Evolutionary conservation across 2,329 filamentous ascomycete species (phyloP), one percentile per base, ranked within the genome.

Genomic region (Fusarium continuum): DNA sequence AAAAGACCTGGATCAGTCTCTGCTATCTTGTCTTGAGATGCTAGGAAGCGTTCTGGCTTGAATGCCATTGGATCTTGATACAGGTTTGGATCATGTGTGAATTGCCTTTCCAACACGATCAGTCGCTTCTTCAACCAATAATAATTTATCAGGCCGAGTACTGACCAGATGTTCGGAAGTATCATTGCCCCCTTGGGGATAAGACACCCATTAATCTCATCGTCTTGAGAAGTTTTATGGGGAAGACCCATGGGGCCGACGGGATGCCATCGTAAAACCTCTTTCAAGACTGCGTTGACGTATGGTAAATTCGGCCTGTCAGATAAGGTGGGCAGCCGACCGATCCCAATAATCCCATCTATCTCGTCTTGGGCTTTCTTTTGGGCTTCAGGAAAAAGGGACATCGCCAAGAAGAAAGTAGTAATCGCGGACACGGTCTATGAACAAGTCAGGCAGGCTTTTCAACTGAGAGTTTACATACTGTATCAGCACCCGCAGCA

Each of bases 241-340:
- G 76, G 73, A 8, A 84, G 72, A 2, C 71, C 65, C 54, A 78
- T 69, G 1, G 76, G 75, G 0, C 68, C 69, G 4, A 74, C 63
- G 1, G 72, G 71, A 36, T 66, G 61, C 70, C 69, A 76, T 2
- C 74, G 47, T 8, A 69, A 28, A 6, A 61, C 51, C 26, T 76
- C 73, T n/a, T 74, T 75, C 0, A 75, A 59, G 4, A 69, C 34
- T 2, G 70, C 70, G 11, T 74, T 49, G 9, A 74, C 36, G 20
- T 74, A 75, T 0, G 69, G 69, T 11, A 75, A 45, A 1, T 55
- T 70, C 4, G 56, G 32, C 1, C 66, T 61, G 45, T 75, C 73
- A 5, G 46, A 48, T 1, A 57, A 57, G 1, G 23, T 51, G 0
- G 73, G 73, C 1, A 75, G 47, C 6, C 72, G 61, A 7, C 70